Evolutionary conservation across 768 basidiomycete genomes (phyloP).

Genomic region (Holtermannia corniformis): DNA sequence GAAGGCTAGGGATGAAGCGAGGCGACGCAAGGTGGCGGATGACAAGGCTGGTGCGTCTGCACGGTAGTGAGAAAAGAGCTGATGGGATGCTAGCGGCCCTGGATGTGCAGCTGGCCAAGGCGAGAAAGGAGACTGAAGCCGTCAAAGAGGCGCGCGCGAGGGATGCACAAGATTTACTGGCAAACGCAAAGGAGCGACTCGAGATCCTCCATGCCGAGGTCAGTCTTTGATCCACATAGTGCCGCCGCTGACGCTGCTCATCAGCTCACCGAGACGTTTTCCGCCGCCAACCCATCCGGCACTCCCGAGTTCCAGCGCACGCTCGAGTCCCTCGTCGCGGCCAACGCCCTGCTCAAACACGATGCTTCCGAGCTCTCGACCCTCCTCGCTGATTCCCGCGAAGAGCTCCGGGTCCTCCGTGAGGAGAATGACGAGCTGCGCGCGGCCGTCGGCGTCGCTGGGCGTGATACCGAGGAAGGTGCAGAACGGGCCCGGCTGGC

Average conservation of each 20-base stretch:
- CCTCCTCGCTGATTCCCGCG: conserved; percentile 63
- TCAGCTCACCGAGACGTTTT: conserved; percentile 29
- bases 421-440: conserved; percentile 68
- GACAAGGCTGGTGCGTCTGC: conserved; percentile 23
- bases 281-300: conserved; percentile 18
- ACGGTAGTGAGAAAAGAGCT: not conserved
- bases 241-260: not conserved
- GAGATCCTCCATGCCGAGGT: conserved; percentile 28
- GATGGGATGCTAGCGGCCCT: conserved; percentile 17
- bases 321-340: conserved; percentile 73
- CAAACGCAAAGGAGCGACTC: conserved; percentile 32
- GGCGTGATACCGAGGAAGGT: conserved; percentile 13
- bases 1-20: conserved; percentile 23
- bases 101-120: conserved; percentile 22
- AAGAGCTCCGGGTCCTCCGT: conserved; percentile 60
- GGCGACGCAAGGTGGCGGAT: conserved; percentile 28
- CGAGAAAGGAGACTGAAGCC: conserved; percentile 24
- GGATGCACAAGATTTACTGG: conserved; percentile 31
- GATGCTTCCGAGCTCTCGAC: conserved; percentile 72
- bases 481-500: conserved; percentile 11
- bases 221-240: not conserved
- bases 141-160: conserved; percentile 29
- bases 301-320: conserved; percentile 44
- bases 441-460: conserved; percentile 43
- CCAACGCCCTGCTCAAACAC: conserved; percentile 70